These are phyloP conservation scores for Saxophila tyrrhenica DNA, from an alignment of 495 filamentous ascomycete species.

Conservation along the genomic window DNA sequence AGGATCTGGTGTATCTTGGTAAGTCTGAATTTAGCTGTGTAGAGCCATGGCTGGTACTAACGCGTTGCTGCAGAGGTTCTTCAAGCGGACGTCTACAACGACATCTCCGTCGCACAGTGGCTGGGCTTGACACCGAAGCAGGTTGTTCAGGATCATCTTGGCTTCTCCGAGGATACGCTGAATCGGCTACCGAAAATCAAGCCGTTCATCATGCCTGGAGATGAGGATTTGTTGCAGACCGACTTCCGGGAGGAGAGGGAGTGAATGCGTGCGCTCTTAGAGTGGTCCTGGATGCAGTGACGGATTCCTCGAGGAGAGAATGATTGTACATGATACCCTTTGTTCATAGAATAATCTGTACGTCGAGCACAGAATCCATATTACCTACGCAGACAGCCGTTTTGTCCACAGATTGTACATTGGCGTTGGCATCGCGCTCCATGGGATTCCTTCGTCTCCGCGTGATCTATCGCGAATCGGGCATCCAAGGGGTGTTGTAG, in stretches of 20 bases:
- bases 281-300: no score
- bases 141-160: constrained; percentile 22
- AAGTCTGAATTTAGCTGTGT: not conserved
- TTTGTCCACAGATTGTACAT: no score
- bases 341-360: no score
- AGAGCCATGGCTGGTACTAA: not conserved
- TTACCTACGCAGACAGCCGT: no score
- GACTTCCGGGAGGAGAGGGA: constrained; percentile 13
- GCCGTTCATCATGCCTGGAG: constrained; percentile 22
- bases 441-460: no score
- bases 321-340: no score
- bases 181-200: constrained; percentile 21
- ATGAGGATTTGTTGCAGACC: constrained; percentile 19
- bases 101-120: constrained; percentile 17
- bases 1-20: constrained; percentile 12
- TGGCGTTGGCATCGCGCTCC: no score
- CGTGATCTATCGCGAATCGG: no score
- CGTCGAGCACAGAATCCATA: no score
- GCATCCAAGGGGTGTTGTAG: no score
- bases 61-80: constrained; percentile 8
- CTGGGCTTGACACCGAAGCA: constrained; percentile 15
- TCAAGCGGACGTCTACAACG: constrained; percentile 10
- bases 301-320: no score
- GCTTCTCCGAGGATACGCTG: constrained; percentile 12
- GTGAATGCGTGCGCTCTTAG: not conserved